A percentile compares a stretch with the other conserved stretches of the same genome.
These are phyloP conservation scores for Hanseniaspora mollemarum DNA, from an alignment of 805 yeast genomes.

Conservation along the genomic window DNA sequence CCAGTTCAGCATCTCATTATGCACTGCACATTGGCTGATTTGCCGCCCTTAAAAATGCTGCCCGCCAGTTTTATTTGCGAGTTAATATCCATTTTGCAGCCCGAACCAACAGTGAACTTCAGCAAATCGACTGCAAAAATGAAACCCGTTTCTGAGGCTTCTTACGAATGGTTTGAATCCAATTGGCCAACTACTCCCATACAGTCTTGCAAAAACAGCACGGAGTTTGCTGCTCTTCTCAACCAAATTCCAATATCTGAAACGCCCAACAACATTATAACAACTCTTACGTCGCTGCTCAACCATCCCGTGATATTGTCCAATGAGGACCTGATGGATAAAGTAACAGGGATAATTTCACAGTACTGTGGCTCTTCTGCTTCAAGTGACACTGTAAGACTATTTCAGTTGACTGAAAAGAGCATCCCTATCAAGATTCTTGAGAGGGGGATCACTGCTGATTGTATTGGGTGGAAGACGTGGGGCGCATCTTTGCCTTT, in stretches of 20 bases:
- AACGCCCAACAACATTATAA: neutral
- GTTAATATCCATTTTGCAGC: constrained; percentile 40
- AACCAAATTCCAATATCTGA: neutral
- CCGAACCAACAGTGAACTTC: constrained; percentile 41
- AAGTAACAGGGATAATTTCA: constrained; percentile 1
- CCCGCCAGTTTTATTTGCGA: constrained; percentile 37
- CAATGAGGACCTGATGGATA: neutral
- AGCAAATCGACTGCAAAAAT: neutral
- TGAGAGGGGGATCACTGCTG: constrained; percentile 82
- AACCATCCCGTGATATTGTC: neutral
- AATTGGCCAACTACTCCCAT: constrained; percentile 28
- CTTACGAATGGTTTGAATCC: constrained; percentile 37
- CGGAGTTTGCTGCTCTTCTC: neutral
- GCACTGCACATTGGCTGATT: constrained; percentile 35
- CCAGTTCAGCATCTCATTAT: too few species aligned
- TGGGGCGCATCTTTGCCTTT: constrained; percentile 88
- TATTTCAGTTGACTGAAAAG: constrained; percentile 19
- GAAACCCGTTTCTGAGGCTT: constrained; percentile 20
- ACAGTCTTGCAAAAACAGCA: neutral
- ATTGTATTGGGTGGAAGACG: constrained; percentile 80
- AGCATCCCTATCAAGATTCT: constrained; percentile 29
- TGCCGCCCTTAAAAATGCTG: constrained; percentile 42
- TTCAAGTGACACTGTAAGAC: neutral
- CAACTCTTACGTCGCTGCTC: neutral
- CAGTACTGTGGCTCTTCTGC: constrained; percentile 10